Evolutionary conservation across 495 filamentous ascomycete species (phyloP), one percentile per base, ranked within the genome.

Genomic region (Neurospora sp.): DNA sequence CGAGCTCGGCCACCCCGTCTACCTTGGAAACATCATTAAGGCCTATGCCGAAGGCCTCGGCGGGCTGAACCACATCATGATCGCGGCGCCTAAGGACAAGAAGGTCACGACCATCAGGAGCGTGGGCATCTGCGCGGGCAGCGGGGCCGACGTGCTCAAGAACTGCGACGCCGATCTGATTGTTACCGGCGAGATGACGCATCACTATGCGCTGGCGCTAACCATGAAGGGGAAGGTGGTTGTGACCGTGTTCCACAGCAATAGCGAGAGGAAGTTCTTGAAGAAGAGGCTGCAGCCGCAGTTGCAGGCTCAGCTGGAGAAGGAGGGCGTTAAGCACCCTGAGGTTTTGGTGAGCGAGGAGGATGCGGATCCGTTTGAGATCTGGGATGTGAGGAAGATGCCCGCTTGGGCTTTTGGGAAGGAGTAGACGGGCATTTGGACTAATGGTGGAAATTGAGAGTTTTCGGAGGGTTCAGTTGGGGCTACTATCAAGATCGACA

Each of bases 161-260:
- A 86, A 89, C 70, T 84, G 89, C 20, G 84, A 86, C 35, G 86
- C 91, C 5, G 94, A 98, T 78, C 82, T 98, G 37, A 81, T 94
- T 1, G 91, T 98, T 73, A 98, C 95, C 0, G 96, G 96, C 9
- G 96, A 99, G 80, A 88, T 98, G 87, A 91, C 88, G 70, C 96
- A 99, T 80, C 96, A 99, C 78, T 91, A 96, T 73, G 92, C 95
- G 12, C 86, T 99, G 48, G 88, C 92, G 39, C 91, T 93, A 31
- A 93, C 91, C 39, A 95, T 98, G 85, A 86, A 87, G n/a, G 96
- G 96, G n/a, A 90, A 91, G 72, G 89, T 87, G 71, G 93, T 97
- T 1, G 86, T 99, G 71, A 90, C 91, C 9, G 86, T 96, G 39
- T 94, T 96, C 74, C 96, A 99, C 80, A 93, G 91, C 73, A 98